These are phyloP conservation scores for Fraxinus nigra DNA, from an alignment of 305 asterid species.

Conservation along the genomic window DNA sequence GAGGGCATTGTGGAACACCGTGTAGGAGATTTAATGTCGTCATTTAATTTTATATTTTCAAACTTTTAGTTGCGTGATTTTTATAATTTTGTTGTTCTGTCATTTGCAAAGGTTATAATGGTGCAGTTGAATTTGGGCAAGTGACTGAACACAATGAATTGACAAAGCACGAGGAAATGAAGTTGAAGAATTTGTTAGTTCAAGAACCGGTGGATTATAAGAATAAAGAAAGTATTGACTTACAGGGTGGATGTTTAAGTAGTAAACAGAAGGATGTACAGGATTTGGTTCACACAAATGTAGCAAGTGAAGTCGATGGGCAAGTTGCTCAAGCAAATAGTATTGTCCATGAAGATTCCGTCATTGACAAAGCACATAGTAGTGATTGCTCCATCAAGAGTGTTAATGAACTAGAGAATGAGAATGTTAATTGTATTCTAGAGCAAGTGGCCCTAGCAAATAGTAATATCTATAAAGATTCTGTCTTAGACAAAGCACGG, in stretches of 20 bases:
- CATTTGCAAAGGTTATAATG: constrained; percentile 29
- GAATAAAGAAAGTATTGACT: constrained; percentile 18
- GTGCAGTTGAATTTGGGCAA: constrained; percentile 27
- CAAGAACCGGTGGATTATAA: constrained; percentile 25
- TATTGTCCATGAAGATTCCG: constrained; percentile 22
- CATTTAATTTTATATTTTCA: neutral
- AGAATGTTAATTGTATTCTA: constrained; percentile 22
- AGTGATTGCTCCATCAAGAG: constrained; percentile 26
- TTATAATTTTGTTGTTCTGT: constrained; percentile 16
- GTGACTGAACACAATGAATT: constrained; percentile 24
- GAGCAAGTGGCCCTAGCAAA: constrained; percentile 20
- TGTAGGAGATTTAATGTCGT: neutral
- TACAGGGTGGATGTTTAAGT: constrained; percentile 19
- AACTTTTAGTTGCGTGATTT: neutral
- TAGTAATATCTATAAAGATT: constrained; percentile 21
- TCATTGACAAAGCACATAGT: constrained; percentile 25
- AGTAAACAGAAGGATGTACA: constrained; percentile 23
- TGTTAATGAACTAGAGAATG: constrained; percentile 28
- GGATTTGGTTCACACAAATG: constrained; percentile 17
- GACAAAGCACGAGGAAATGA: constrained; percentile 23
- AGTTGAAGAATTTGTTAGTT: constrained; percentile 16
- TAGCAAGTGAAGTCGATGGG: constrained; percentile 17
- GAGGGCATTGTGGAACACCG: neutral
- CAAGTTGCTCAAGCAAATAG: constrained; percentile 24
- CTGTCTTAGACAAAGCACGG: constrained; percentile 26